Percentiles rank a stretch among this genome's conserved stretches.
Evolutionary conservation across 257 asterid species (phyloP).

Genomic region (Scutellaria baicalensis): DNA sequence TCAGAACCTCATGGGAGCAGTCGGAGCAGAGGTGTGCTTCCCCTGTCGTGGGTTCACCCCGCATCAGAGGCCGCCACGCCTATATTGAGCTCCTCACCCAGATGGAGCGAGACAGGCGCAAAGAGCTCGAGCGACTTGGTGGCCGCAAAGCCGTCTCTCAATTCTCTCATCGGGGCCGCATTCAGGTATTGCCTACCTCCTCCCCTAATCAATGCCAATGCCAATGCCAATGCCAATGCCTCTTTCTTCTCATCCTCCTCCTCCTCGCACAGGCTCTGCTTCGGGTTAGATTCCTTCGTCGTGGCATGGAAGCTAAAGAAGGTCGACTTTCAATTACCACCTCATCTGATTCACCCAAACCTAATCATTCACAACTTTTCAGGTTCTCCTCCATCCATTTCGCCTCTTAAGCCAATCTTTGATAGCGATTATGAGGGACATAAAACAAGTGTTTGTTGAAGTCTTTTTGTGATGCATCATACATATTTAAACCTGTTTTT

Average conservation of each 20-base stretch:
- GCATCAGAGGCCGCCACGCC: conserved; percentile 80
- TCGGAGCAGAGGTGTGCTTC: conserved; percentile 26
- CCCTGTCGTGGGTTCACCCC: conserved; percentile 35
- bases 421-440: too few relatives aligned
- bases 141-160: conserved; percentile 49
- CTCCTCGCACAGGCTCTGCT: conserved; percentile 47
- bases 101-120: conserved; percentile 51
- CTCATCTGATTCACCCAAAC: conserved; percentile 25
- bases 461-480: too few relatives aligned
- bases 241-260: not conserved
- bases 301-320: conserved; percentile 41
- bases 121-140: conserved; percentile 49
- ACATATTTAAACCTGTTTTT: not conserved
- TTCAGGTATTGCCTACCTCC: too few relatives aligned
- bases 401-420: too few relatives aligned
- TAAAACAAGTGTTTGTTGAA: too few relatives aligned
- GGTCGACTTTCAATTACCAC: conserved; percentile 7
- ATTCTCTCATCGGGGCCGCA: conserved; percentile 75
- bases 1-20: conserved; percentile 34
- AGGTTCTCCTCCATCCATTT: not conserved
- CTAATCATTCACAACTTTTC: conserved; percentile 2
- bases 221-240: too few relatives aligned
- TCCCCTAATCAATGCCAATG: too few relatives aligned
- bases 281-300: conserved; percentile 52
- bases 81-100: conserved; percentile 47